phyloP scores from a whole-genome alignment of 2,329 filamentous ascomycete species.

The Claviceps cyperi region DNA sequence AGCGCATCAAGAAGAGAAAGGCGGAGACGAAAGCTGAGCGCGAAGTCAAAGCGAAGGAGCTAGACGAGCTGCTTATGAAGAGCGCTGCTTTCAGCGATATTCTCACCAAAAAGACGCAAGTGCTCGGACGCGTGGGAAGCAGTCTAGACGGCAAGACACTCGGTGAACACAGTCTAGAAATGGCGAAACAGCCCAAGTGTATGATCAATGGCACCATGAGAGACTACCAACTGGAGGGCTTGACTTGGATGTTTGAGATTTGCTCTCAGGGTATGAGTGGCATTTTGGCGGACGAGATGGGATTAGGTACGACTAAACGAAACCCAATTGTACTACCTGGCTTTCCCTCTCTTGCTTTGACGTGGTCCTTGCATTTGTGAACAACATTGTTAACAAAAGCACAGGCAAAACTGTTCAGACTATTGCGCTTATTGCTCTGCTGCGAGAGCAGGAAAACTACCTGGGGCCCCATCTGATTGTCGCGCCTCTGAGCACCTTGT shows the following conservation, averaged over 20 bases:
- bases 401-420: constrained; percentile 84
- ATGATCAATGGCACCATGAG: constrained; percentile 83
- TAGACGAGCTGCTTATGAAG: constrained; percentile 44
- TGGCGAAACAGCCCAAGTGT: constrained; percentile 73
- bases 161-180: constrained; percentile 53
- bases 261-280: constrained; percentile 72
- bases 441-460: constrained; percentile 75
- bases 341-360: not conserved
- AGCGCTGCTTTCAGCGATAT: constrained; percentile 48
- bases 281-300: constrained; percentile 91
- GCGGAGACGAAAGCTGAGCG: constrained; percentile 38
- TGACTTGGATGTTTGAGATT: constrained; percentile 90
- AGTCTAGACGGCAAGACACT: constrained; percentile 44
- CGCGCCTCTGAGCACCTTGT: constrained; percentile 78
- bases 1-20: constrained; percentile 33
- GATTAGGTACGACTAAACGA: constrained; percentile 39
- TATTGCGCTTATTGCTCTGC: constrained; percentile 71
- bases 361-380: not conserved
- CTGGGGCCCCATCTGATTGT: constrained; percentile 80
- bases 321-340: no score
- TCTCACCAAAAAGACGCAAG: constrained; percentile 47
- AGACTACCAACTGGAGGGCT: constrained; percentile 81
- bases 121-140: constrained; percentile 46
- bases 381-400: constrained; percentile 4
- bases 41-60: constrained; percentile 42